phyloP scores from a whole-genome alignment of 2,329 filamentous ascomycete genomes.

The Didymosphaeria variabile region DNA sequence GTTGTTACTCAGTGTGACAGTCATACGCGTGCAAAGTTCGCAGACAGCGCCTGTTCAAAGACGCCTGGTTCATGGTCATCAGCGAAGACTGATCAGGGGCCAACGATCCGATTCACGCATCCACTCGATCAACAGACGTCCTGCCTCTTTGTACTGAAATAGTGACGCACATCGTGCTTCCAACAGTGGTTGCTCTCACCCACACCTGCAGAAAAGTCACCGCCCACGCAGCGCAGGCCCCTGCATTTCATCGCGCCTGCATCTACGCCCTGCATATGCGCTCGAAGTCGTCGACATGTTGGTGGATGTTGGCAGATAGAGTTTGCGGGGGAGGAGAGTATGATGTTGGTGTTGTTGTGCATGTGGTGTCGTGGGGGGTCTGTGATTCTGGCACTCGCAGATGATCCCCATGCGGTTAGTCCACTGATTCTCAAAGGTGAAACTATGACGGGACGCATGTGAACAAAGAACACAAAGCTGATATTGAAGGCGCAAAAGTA shows the following conservation, averaged over 20 bases:
- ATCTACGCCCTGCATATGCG: constrained; percentile 5
- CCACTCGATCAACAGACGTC: background rate
- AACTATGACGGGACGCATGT: background rate
- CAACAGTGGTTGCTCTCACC: background rate
- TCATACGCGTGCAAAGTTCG: too few relatives aligned
- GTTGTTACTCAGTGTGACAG: too few relatives aligned
- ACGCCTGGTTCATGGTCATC: too few relatives aligned
- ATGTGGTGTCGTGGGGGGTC: background rate
- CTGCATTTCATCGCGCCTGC: background rate
- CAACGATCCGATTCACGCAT: background rate
- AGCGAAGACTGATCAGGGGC: too few relatives aligned
- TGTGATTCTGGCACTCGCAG: background rate
- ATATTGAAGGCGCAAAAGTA: background rate
- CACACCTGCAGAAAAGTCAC: background rate
- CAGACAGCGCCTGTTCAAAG: too few relatives aligned
- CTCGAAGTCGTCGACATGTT: background rate
- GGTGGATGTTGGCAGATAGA: constrained; percentile 1
- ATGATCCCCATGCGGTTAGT: constrained; percentile 12
- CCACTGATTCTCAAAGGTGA: background rate
- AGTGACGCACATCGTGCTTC: background rate
- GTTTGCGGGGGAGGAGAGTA: background rate
- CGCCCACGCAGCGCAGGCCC: background rate
- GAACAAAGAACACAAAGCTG: background rate
- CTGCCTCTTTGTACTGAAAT: background rate
- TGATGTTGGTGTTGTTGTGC: constrained; percentile 2